Evolutionary conservation across 495 filamentous ascomycete species (phyloP).

Genomic region (Neurospora sp.): DNA sequence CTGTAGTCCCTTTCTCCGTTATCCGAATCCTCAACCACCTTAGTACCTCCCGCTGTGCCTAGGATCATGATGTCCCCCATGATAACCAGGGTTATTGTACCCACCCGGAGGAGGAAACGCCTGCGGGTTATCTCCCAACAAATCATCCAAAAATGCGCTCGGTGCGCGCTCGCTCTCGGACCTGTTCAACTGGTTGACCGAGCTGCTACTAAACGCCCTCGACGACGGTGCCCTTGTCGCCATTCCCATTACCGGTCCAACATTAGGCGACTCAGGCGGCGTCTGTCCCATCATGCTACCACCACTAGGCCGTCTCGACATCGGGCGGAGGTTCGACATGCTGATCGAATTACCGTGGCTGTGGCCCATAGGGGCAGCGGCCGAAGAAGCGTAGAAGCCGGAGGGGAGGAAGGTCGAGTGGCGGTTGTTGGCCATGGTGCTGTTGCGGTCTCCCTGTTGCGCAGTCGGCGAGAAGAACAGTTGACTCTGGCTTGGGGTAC

Average conservation of each 20-base stretch:
- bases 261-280: constrained; percentile 59
- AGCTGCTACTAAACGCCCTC: constrained; percentile 52
- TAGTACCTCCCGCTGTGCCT: constrained; percentile 11
- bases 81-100: background rate
- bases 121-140: constrained; percentile 56
- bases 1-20: background rate
- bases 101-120: constrained; percentile 25
- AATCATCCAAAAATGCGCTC: constrained; percentile 85
- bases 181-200: constrained; percentile 50
- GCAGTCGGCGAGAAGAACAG: constrained; percentile 96
- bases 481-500: constrained; percentile 41
- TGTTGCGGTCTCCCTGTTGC: constrained; percentile 23
- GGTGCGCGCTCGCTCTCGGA: constrained; percentile 68
- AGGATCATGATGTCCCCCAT: constrained; percentile 2
- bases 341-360: constrained; percentile 41
- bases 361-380: constrained; percentile 30
- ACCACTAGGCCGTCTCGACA: constrained; percentile 21
- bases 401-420: constrained; percentile 71
- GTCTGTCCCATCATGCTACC: constrained; percentile 43
- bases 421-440: constrained; percentile 42
- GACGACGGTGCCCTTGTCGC: background rate
- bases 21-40: background rate
- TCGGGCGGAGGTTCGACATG: constrained; percentile 45
- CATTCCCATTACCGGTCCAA: constrained; percentile 13
- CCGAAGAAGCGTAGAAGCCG: constrained; percentile 74